Base-by-base conservation (phyloP, 2,329 filamentous ascomycete species). In the Ambrosiella xylebori region DNA sequence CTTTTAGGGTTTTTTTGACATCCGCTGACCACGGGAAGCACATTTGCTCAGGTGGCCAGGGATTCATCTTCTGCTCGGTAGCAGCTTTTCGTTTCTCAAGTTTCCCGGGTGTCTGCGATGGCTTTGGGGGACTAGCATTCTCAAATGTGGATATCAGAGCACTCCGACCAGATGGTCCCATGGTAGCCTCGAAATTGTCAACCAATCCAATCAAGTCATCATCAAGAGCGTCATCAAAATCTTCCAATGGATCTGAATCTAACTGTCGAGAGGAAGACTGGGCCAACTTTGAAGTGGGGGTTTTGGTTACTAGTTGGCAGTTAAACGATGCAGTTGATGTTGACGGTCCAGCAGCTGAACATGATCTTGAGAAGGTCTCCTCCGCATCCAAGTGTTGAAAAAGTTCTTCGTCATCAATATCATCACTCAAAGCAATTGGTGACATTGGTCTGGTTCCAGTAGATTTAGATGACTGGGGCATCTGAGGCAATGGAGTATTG, bases 1-100 rank as follows among this genome's bases (percentile, higher is more conserved):
- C 83, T 65, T 85, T 88, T 62, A 98, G 72, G n/a, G 82, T 86
- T 57, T 74, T 77, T 63, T 84, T 85, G 27, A 98, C 86, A 64
- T 97, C 90, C 49, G 79, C 75, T 13, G 90, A 96, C 93, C 94
- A 98, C 3, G 82, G 75, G 65, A 84, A 76, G 54, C 77, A 75
- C 77, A 86, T 84, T 64, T 79, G 68, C 56, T 77, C 73, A 1
- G 74, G 67, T 1, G 76, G 73, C 27, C 79, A 70, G 0, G 66
- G 65, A 0, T 68, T 61, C 57, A 65, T 61, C 17, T 65, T 65
- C 2, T 36, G 9, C 9, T 65, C 61, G 13, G 64, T 65, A 7
- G 63, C 62, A 5, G 57, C 57, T 11, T 64, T 70, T 54, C 67
- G 70, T n/a, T 66, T 58, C 15, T 65, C 64, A 5, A 66, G 63